A percentile compares a stretch with the other conserved stretches of the same genome.
phyloP scores from a whole-genome alignment of 2,329 filamentous ascomycete genomes.

The Neodidymelliopsis sp. region DNA sequence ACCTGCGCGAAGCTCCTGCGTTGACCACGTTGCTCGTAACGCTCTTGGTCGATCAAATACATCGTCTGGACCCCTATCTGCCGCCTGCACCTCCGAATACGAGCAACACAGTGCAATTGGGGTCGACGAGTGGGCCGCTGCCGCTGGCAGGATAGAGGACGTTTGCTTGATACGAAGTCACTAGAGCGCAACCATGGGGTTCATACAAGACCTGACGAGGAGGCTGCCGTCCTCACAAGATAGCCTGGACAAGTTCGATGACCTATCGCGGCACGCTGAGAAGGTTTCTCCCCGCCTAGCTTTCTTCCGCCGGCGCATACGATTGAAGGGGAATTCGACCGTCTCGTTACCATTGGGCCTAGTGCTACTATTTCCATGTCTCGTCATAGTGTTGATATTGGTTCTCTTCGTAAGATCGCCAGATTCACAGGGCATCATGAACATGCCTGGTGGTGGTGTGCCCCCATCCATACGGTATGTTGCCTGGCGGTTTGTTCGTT shows the following conservation, averaged over 20 bases:
- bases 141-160: conserved; percentile 20
- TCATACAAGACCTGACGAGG: conserved; percentile 50
- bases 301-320: conserved; percentile 86
- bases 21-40: conserved; percentile 28
- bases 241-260: conserved; percentile 53
- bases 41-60: neutral
- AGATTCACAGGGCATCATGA: conserved; percentile 78
- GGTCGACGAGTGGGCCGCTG: conserved; percentile 21
- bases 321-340: conserved; percentile 88
- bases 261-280: conserved; percentile 52
- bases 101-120: conserved; percentile 21
- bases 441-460: conserved; percentile 86
- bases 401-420: conserved; percentile 90
- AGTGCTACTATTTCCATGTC: conserved; percentile 88
- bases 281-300: conserved; percentile 65
- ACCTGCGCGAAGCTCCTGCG: conserved; percentile 23
- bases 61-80: conserved; percentile 11
- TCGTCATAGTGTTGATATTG: conserved; percentile 90
- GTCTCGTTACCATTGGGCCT: conserved; percentile 92
- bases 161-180: conserved; percentile 16
- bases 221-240: conserved; percentile 54
- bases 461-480: conserved; percentile 86
- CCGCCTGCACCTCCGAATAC: conserved; percentile 6
- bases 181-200: conserved; percentile 22
- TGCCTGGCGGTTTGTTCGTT: neutral